Evolutionary conservation across 1,139 yeast genomes (phyloP).

Genomic region (Saccharomyces hybrid): DNA sequence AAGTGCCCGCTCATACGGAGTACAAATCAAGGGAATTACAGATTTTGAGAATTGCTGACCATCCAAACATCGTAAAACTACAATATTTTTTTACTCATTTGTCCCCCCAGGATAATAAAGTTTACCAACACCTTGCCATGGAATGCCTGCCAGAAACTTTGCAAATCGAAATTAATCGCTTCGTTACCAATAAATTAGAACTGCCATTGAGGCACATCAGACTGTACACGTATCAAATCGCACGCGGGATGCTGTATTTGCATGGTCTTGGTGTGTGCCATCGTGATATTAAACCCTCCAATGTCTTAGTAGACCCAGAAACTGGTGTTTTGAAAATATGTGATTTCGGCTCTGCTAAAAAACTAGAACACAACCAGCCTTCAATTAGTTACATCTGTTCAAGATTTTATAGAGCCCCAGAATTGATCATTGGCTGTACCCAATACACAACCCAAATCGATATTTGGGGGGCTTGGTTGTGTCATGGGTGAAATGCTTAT

Average conservation of each 20-base stretch:
- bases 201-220: conserved; percentile 69
- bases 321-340: conserved; percentile 63
- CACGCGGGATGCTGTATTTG: conserved; percentile 72
- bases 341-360: conserved; percentile 78
- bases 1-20: conserved; percentile 81
- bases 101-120: conserved; percentile 48
- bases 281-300: conserved; percentile 76
- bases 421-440: conserved; percentile 68
- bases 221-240: conserved; percentile 71
- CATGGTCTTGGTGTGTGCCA: conserved; percentile 76
- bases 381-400: conserved; percentile 75
- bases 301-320: conserved; percentile 63
- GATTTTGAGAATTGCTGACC: conserved; percentile 62
- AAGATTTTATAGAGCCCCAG: conserved; percentile 78
- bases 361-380: conserved; percentile 64
- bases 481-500: conserved; percentile 77
- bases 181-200: conserved; percentile 53
- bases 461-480: conserved; percentile 84
- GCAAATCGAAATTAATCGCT: conserved; percentile 65
- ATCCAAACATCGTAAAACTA: conserved; percentile 67
- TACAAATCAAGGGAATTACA: conserved; percentile 74
- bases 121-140: conserved; percentile 76
- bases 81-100: conserved; percentile 59
- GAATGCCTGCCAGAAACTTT: conserved; percentile 76
- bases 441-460: conserved; percentile 72